A percentile compares a stretch with the other conserved stretches of the same genome.
Evolutionary conservation across 169 alveolate species (phyloP).

Genomic region (Cryptosporidium xiaoi): DNA sequence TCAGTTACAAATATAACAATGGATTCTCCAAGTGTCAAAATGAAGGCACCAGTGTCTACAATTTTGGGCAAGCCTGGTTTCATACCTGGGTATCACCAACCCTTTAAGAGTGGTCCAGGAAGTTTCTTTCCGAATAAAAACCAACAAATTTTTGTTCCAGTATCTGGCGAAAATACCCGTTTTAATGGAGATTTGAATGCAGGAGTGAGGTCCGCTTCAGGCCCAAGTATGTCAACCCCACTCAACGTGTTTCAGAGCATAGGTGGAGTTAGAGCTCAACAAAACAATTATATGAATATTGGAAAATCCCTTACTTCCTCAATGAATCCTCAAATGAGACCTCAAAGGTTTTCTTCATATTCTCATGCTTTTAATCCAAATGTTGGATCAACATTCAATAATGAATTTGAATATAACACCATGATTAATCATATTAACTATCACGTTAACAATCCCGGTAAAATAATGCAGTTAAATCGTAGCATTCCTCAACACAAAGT

Average conservation of each 20-base stretch:
- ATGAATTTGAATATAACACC: conserved; percentile 14
- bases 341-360: conserved; percentile 53
- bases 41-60: conserved; percentile 54
- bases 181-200: conserved; percentile 14
- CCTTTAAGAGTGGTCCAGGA: conserved; percentile 15
- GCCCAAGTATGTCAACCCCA: conserved; percentile 66
- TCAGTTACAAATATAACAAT: neutral
- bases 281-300: neutral
- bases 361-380: conserved; percentile 28
- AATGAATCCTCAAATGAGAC: neutral
- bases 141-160: neutral
- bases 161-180: conserved; percentile 6
- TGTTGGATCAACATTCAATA: neutral
- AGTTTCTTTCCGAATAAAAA: neutral
- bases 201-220: conserved; percentile 3
- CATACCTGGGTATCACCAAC: conserved; percentile 14
- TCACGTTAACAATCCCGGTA: neutral
- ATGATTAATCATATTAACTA: neutral
- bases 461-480: neutral
- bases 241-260: conserved; percentile 32
- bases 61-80: conserved; percentile 27
- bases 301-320: conserved; percentile 51
- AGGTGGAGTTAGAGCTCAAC: conserved; percentile 2
- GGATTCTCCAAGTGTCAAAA: conserved; percentile 30
- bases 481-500: conserved; percentile 1